A percentile compares a stretch with the other conserved stretches of the same genome.
Evolutionary conservation across 768 basidiomycete species (phyloP).

Genomic region (Termitomyces sp.): DNA sequence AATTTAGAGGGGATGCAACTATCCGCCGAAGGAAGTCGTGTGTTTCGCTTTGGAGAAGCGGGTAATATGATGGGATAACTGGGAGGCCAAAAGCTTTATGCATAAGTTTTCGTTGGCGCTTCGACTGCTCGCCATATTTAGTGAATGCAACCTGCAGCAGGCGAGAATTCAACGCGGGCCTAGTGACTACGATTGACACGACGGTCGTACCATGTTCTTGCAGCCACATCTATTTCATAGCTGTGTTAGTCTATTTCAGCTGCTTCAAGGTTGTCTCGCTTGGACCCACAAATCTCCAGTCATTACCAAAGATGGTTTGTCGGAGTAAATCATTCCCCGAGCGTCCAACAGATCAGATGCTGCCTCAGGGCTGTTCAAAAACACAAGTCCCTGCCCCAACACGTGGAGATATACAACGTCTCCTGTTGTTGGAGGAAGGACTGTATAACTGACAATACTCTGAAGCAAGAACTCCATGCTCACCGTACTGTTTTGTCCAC

Average conservation of each 20-base stretch:
- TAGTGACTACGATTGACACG: neutral
- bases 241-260: slow-evolving; percentile 11
- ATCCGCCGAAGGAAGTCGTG: slow-evolving; percentile 51
- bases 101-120: slow-evolving; percentile 63
- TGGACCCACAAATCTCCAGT: slow-evolving; percentile 57
- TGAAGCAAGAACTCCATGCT: slow-evolving; percentile 11
- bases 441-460: slow-evolving; percentile 1
- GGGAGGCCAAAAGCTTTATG: slow-evolving; percentile 54
- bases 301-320: slow-evolving; percentile 69
- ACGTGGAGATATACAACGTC: slow-evolving; percentile 60
- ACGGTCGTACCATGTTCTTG: slow-evolving; percentile 52
- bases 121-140: slow-evolving; percentile 54
- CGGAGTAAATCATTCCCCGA: slow-evolving; percentile 66
- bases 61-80: slow-evolving; percentile 50
- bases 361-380: slow-evolving; percentile 57
- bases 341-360: slow-evolving; percentile 64
- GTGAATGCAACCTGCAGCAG: slow-evolving; percentile 53
- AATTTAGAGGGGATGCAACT: slow-evolving; percentile 35
- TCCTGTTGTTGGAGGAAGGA: slow-evolving; percentile 31
- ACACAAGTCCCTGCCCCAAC: slow-evolving; percentile 61
- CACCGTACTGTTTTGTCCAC: slow-evolving; percentile 65
- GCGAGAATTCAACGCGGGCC: neutral
- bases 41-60: slow-evolving; percentile 52
- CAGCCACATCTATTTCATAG: slow-evolving; percentile 48
- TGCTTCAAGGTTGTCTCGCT: neutral